A percentile compares a stretch with the other conserved stretches of the same genome.
These are phyloP conservation scores for Moniliophthora roreri DNA, from an alignment of 1,284 basidiomycete genomes.

Conservation along the genomic window DNA sequence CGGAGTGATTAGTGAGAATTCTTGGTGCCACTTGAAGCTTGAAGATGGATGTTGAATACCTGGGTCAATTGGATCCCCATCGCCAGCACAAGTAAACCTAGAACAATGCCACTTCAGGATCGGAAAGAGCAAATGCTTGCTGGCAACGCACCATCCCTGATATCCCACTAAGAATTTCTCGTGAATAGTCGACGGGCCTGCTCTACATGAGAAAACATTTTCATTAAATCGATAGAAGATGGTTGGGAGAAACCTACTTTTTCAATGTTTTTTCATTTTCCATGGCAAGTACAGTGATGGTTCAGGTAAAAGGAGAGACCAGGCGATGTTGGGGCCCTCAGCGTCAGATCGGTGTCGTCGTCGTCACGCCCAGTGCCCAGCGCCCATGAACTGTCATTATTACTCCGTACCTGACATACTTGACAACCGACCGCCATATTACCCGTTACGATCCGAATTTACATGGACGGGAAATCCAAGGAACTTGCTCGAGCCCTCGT, in stretches of 20 bases:
- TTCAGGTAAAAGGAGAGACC: not conserved
- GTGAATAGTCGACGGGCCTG: constrained; percentile 54
- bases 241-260: constrained; percentile 26
- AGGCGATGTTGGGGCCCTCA: not conserved
- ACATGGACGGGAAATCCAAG: constrained; percentile 33
- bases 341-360: not conserved
- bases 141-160: constrained; percentile 70
- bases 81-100: constrained; percentile 72
- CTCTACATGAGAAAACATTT: constrained; percentile 27
- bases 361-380: constrained; percentile 6
- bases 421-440: not conserved
- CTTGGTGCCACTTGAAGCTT: not conserved
- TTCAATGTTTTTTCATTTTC: constrained; percentile 31
- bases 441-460: not conserved
- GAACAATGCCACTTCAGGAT: not conserved
- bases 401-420: not conserved
- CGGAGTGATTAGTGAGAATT: not conserved
- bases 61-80: constrained; percentile 62
- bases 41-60: constrained; percentile 32
- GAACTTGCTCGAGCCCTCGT: constrained; percentile 33
- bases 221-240: not conserved
- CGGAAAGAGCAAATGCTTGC: not conserved
- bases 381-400: constrained; percentile 3
- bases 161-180: constrained; percentile 82
- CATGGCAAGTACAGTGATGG: not conserved